Conservation (phyloP, 768 basidiomycete species). For the Collybia sordida region DNA sequence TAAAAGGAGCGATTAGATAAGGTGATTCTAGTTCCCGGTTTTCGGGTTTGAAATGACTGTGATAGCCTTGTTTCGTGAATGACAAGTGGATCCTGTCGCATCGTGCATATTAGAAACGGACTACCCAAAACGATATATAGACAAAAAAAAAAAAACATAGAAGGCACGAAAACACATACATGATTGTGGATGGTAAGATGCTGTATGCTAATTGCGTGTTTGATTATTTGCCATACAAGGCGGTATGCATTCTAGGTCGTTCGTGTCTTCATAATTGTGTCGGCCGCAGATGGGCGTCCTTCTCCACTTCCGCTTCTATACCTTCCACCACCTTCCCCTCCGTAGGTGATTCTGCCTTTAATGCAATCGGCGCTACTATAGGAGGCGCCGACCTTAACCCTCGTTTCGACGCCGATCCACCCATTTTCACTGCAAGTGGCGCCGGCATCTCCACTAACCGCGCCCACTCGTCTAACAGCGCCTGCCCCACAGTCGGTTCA, state of each 20-base stretch:
- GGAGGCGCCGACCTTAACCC: slow-evolving; percentile 4
- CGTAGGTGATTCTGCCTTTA: background rate
- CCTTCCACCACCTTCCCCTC: background rate
- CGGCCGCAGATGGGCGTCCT: background rate
- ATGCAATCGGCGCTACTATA: slow-evolving; percentile 3
- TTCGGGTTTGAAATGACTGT: slow-evolving; percentile 26
- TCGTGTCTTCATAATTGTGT: slow-evolving; percentile 25
- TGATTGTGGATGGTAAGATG: slow-evolving; percentile 18
- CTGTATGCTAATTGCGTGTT: slow-evolving; percentile 14
- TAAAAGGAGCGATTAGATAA: slow-evolving; percentile 13
- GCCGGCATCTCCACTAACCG: slow-evolving; percentile 23
- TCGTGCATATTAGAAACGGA: slow-evolving; percentile 25
- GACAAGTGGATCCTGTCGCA: slow-evolving; percentile 37
- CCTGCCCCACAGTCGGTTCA: slow-evolving; percentile 73
- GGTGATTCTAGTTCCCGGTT: no score
- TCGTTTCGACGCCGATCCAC: slow-evolving; percentile 3
- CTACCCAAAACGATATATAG: background rate
- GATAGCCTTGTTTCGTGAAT: slow-evolving; percentile 54
- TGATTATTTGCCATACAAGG: background rate
- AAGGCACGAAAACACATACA: slow-evolving; percentile 10
- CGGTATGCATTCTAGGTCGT: slow-evolving; percentile 8
- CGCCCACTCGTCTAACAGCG: slow-evolving; percentile 71
- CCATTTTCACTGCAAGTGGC: background rate
- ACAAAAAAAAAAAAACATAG: background rate
- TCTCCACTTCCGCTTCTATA: background rate